Conservation (phyloP, 1,139 yeast genomes). For the Debaryomyces coudertii region DNA sequence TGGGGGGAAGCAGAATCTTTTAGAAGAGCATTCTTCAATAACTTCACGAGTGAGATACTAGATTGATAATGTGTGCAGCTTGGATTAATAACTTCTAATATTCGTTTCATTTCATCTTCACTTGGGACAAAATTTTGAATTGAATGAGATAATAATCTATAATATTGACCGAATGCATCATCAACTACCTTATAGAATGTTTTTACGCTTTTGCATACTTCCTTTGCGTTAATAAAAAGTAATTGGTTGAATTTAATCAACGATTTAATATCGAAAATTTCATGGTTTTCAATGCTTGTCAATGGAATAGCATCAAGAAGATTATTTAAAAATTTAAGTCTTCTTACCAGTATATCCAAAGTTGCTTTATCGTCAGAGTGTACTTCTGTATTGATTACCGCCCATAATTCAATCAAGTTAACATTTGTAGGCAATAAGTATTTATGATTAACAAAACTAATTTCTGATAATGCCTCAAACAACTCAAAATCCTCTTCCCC, state of each 20-base stretch:
- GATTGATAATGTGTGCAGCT: constrained; percentile 30
- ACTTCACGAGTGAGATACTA: constrained; percentile 28
- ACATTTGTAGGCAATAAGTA: constrained; percentile 14
- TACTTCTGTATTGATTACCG: constrained; percentile 25
- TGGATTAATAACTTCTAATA: constrained; percentile 22
- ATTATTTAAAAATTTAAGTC: constrained; percentile 37
- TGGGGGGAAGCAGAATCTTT: neutral
- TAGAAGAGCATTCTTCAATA: constrained; percentile 17
- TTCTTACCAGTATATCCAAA: constrained; percentile 31
- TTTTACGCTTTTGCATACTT: constrained; percentile 26
- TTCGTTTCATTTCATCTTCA: constrained; percentile 11
- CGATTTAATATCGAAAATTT: constrained; percentile 11
- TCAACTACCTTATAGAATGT: constrained; percentile 51
- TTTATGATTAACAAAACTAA: constrained; percentile 13
- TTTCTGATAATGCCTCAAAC: constrained; percentile 15
- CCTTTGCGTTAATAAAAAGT: constrained; percentile 28
- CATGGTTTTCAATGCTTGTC: constrained; percentile 6
- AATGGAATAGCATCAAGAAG: constrained; percentile 16
- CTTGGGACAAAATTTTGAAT: constrained; percentile 3
- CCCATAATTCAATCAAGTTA: constrained; percentile 21
- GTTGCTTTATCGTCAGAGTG: constrained; percentile 30
- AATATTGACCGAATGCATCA: constrained; percentile 39
- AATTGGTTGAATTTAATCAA: constrained; percentile 22
- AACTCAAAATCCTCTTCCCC: constrained; percentile 6
- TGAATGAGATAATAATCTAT: constrained; percentile 19